These are phyloP conservation scores for Fusarium oligoseptatum DNA, from an alignment of 2,329 filamentous ascomycete genomes.

Conservation along the genomic window DNA sequence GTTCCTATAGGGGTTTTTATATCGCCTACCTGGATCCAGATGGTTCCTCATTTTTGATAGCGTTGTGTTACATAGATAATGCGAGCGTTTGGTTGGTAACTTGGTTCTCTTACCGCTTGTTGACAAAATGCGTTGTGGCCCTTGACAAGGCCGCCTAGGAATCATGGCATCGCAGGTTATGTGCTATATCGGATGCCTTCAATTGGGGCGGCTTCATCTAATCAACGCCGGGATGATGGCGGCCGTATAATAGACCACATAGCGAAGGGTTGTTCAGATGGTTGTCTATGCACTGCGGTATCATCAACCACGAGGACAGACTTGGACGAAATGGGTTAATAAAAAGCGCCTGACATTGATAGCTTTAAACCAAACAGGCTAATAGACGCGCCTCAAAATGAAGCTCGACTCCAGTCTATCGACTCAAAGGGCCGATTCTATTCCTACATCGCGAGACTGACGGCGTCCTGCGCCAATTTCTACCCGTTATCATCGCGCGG, in stretches of 20 bases:
- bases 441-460: neutral
- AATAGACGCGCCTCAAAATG: neutral
- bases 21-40: constrained; percentile 7
- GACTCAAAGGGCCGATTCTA: neutral
- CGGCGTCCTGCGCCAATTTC: constrained; percentile 20
- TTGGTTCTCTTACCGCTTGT: too few species aligned
- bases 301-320: neutral
- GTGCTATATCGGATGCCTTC: neutral
- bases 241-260: accelerated
- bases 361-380: neutral
- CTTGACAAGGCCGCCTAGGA: too few species aligned
- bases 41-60: constrained; percentile 13
- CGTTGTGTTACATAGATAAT: neutral
- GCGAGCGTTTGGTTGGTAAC: neutral
- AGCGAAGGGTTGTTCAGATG: neutral
- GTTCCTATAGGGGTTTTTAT: constrained; percentile 11
- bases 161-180: too few species aligned
- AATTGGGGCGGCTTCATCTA: neutral
- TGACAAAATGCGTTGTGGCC: neutral
- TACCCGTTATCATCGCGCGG: constrained; percentile 3
- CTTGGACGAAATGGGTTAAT: neutral
- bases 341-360: neutral
- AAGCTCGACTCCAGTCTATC: neutral
- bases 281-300: neutral
- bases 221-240: neutral